phyloP scores from a whole-genome alignment of 345 rosid genomes.

The Hypericum perforatum region DNA sequence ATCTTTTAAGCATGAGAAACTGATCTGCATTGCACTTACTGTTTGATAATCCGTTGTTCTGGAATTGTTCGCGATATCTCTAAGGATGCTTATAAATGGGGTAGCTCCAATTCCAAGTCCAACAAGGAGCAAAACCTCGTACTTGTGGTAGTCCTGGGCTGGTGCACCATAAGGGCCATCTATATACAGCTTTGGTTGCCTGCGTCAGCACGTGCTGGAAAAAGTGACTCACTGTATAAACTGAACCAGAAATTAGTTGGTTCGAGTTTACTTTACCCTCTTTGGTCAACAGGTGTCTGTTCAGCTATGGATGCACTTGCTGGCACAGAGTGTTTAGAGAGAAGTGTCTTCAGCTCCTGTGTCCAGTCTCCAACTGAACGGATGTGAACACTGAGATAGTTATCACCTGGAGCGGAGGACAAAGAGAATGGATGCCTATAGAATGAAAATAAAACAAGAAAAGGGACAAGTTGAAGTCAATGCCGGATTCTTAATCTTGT shows the following conservation, averaged over 20 bases:
- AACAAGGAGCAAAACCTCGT: constrained; percentile 86
- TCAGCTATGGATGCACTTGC: constrained; percentile 39
- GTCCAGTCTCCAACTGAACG: constrained; percentile 96
- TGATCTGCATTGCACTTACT: constrained; percentile 20
- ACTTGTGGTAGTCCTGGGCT: constrained; percentile 84
- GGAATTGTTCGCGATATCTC: constrained; percentile 64
- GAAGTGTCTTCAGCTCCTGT: constrained; percentile 56
- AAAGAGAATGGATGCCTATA: constrained; percentile 92
- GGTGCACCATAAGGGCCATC: constrained; percentile 99
- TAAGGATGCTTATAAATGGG: constrained; percentile 90
- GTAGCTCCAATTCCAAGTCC: constrained; percentile 98
- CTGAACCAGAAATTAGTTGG: background rate
- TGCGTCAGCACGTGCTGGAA: no score
- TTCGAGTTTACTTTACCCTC: constrained; percentile 29
- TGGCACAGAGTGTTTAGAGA: constrained; percentile 49
- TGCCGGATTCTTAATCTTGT: no score
- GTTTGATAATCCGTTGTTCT: constrained; percentile 51
- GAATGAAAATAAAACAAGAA: background rate
- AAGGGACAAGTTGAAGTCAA: no score
- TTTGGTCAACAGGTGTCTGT: constrained; percentile 39
- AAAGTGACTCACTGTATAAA: no score
- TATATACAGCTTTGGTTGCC: constrained; percentile 56
- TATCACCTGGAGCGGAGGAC: constrained; percentile 91
- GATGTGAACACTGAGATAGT: constrained; percentile 77
- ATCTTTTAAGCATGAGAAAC: no score